A percentile compares a stretch with the other conserved stretches of the same genome.
Evolutionary conservation across 1,284 basidiomycete species (phyloP).

Genomic region (Ceratobasidium sp.): DNA sequence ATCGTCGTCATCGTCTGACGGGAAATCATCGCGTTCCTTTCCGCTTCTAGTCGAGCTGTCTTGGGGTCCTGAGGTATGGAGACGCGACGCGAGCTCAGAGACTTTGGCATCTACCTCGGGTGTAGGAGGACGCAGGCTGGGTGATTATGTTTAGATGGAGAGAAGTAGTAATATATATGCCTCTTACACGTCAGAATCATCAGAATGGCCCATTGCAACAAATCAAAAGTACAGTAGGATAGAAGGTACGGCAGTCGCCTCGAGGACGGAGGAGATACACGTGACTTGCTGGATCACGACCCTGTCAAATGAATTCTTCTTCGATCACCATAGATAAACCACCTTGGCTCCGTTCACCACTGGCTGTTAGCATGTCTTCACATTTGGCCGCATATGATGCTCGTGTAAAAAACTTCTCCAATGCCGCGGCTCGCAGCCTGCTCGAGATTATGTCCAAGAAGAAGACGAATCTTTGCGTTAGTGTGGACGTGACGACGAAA

Average conservation of each 20-base stretch:
- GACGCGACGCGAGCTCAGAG: slow-evolving; percentile 38
- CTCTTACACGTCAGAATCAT: slow-evolving; percentile 5
- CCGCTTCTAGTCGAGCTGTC: neutral
- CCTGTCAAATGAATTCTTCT: slow-evolving; percentile 2
- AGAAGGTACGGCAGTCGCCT: neutral
- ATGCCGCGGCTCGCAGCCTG: slow-evolving; percentile 77
- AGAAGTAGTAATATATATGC: no score
- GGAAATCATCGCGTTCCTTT: slow-evolving; percentile 49
- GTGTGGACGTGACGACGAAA: slow-evolving; percentile 90
- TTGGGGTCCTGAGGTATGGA: slow-evolving; percentile 29
- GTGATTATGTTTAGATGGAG: neutral
- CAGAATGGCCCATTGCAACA: slow-evolving; percentile 21
- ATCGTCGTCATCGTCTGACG: slow-evolving; percentile 51
- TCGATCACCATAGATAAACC: neutral
- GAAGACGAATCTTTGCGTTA: slow-evolving; percentile 90
- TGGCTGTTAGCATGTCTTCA: neutral
- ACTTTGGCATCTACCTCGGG: slow-evolving; percentile 42
- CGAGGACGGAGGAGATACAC: slow-evolving; percentile 5
- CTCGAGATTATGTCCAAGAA: slow-evolving; percentile 89
- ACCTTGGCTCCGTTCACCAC: neutral
- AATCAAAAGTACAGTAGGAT: neutral
- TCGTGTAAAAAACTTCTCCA: slow-evolving; percentile 66
- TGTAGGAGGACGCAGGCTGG: slow-evolving; percentile 42
- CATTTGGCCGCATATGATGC: slow-evolving; percentile 62
- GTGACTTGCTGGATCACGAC: slow-evolving; percentile 10